phyloP scores from a whole-genome alignment of 352 stramenopile species.

The Phytophthora sansomeana region DNA sequence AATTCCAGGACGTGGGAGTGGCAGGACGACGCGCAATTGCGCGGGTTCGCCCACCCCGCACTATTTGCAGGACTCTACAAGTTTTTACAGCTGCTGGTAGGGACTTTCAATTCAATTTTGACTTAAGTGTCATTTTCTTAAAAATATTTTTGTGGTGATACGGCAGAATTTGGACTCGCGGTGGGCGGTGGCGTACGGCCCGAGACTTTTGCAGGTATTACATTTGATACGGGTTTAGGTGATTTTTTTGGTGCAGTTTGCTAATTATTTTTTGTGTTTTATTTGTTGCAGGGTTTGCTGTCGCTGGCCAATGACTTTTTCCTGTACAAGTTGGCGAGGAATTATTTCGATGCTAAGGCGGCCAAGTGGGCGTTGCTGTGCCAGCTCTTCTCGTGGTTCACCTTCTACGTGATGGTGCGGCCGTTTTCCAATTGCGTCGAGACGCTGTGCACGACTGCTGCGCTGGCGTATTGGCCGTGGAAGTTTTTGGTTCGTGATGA shows the following conservation, averaged over 20 bases:
- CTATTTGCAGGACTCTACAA: slow-evolving; percentile 88
- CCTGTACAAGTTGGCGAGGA: slow-evolving; percentile 66
- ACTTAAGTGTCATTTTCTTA: neutral
- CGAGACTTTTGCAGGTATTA: slow-evolving; percentile 71
- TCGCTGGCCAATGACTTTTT: slow-evolving; percentile 79
- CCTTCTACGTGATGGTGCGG: slow-evolving; percentile 87
- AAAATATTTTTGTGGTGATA: slow-evolving; percentile 4
- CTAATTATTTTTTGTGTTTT: slow-evolving; percentile 5
- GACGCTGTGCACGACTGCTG: slow-evolving; percentile 78
- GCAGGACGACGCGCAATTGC: slow-evolving; percentile 70
- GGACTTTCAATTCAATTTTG: neutral
- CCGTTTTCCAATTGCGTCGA: slow-evolving; percentile 91
- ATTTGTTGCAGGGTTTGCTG: slow-evolving; percentile 51
- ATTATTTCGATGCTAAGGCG: slow-evolving; percentile 70
- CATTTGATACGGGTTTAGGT: too few relatives aligned
- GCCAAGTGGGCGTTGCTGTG: slow-evolving; percentile 82
- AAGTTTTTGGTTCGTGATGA: slow-evolving; percentile 53
- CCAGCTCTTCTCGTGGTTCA: slow-evolving; percentile 86
- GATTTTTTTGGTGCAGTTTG: neutral
- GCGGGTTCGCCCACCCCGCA: slow-evolving; percentile 80
- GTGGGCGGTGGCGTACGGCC: slow-evolving; percentile 85
- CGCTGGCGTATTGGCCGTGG: slow-evolving; percentile 84
- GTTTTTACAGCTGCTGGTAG: slow-evolving; percentile 65
- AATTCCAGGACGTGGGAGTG: slow-evolving; percentile 86
- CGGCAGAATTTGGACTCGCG: slow-evolving; percentile 75